Conservation (phyloP, 1,284 basidiomycete species). For the Psilocybe mexicana region DNA sequence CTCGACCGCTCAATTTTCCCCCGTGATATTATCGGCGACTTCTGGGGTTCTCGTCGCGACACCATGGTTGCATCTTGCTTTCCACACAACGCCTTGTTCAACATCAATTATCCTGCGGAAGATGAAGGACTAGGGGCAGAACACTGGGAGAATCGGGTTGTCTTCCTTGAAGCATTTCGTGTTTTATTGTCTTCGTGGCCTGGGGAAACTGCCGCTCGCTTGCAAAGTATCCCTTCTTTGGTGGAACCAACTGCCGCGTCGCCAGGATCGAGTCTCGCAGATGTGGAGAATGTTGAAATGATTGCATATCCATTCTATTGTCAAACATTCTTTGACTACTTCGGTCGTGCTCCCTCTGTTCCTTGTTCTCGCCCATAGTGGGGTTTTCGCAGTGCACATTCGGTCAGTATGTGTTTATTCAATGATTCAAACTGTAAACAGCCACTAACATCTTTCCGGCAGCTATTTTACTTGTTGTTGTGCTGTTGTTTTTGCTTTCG, state of each 20-base stretch:
- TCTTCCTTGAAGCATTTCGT: not conserved
- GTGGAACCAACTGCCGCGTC: not conserved
- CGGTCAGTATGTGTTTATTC: no score
- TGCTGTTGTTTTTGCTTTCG: no score
- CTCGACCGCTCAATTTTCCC: slow-evolving; percentile 3
- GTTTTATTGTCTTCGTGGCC: not conserved
- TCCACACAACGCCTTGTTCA: not conserved
- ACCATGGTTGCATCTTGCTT: slow-evolving; percentile 1
- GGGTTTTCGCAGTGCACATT: no score
- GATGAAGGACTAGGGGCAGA: not conserved
- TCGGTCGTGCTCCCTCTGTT: slow-evolving; percentile 1
- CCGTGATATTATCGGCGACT: not conserved
- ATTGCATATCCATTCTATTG: slow-evolving; percentile 5
- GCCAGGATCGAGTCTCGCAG: not conserved
- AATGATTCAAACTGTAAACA: no score
- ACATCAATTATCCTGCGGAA: not conserved
- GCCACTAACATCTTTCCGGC: no score
- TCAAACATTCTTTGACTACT: slow-evolving; percentile 3
- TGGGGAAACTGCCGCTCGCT: not conserved
- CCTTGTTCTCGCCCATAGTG: not conserved
- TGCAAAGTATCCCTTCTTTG: not conserved
- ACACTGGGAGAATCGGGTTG: not conserved
- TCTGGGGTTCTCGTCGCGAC: not conserved
- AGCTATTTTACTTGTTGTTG: no score
- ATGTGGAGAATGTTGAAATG: not conserved